These are phyloP conservation scores for Phytophthora quininea DNA, from an alignment of 352 stramenopile species.

Conservation along the genomic window DNA sequence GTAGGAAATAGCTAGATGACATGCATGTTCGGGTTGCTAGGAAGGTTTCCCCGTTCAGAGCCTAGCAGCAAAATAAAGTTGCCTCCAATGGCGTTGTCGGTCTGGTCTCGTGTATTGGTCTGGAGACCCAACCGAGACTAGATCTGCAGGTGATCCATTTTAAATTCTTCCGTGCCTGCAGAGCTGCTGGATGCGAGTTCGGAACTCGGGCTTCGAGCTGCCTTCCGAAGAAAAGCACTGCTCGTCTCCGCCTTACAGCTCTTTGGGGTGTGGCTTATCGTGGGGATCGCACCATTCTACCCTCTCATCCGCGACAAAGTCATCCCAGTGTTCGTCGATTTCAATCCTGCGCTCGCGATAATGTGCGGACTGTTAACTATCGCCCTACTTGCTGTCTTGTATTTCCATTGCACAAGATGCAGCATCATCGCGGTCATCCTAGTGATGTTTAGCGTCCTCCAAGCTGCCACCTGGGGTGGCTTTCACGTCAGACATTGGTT, in stretches of 20 bases:
- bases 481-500: constrained; percentile 41
- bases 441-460: constrained; percentile 33
- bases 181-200: constrained; percentile 34
- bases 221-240: too few species aligned
- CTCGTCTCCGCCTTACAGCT: too few species aligned
- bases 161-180: constrained; percentile 13
- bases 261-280: constrained; percentile 27
- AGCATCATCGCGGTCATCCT: constrained; percentile 26
- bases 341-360: not conserved
- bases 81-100: too few species aligned
- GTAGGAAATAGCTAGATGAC: too few species aligned
- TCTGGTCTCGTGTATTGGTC: too few species aligned
- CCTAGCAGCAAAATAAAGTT: too few species aligned
- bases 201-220: constrained; percentile 27
- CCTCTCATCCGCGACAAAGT: constrained; percentile 27
- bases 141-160: too few species aligned
- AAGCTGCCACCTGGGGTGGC: constrained; percentile 37
- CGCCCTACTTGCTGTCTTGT: too few species aligned
- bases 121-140: too few species aligned
- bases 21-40: too few species aligned
- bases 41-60: too few species aligned
- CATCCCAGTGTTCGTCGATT: constrained; percentile 13
- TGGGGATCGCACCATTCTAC: constrained; percentile 32
- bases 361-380: too few species aligned
- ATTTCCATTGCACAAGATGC: not conserved